phyloP scores from a whole-genome alignment of 345 rosid species.

The Eucalyptus victrix region DNA sequence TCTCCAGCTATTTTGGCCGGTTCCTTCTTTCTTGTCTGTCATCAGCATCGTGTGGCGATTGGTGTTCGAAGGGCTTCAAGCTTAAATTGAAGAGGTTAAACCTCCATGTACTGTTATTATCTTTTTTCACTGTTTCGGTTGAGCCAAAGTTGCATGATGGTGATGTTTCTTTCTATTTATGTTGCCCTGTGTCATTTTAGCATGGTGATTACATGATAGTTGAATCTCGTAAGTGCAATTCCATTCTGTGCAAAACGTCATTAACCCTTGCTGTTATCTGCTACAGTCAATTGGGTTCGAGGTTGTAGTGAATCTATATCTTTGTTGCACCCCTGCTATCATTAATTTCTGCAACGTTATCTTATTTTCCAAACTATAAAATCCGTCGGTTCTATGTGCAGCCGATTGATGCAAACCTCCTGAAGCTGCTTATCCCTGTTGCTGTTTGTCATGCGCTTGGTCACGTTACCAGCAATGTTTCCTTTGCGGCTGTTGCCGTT shows the following conservation, averaged over 20 bases:
- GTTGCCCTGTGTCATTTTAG: not conserved
- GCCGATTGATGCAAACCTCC: constrained; percentile 74
- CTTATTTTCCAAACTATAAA: not conserved
- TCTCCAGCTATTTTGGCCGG: not conserved
- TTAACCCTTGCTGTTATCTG: not conserved
- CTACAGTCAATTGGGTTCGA: not conserved
- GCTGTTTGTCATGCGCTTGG: constrained; percentile 93
- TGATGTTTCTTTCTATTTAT: not conserved
- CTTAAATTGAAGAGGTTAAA: not conserved
- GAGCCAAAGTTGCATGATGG: not conserved
- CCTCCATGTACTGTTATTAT: not conserved
- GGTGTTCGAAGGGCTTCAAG: not conserved
- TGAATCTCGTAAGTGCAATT: not conserved
- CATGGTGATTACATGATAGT: not conserved
- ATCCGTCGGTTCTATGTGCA: constrained; percentile 2
- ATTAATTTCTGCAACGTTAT: not conserved
- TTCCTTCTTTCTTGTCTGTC: not conserved
- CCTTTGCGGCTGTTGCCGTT: constrained; percentile 97
- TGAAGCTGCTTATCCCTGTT: constrained; percentile 81
- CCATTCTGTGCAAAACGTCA: not conserved
- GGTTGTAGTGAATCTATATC: not conserved
- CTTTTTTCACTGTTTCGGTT: not conserved
- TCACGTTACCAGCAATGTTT: constrained; percentile 88
- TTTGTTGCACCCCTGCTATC: not conserved
- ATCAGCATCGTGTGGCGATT: not conserved